Evolutionary conservation across 2,329 filamentous ascomycete genomes (phyloP), one percentile per base, ranked within the genome.

Genomic region (Coniochaeta sp.): DNA sequence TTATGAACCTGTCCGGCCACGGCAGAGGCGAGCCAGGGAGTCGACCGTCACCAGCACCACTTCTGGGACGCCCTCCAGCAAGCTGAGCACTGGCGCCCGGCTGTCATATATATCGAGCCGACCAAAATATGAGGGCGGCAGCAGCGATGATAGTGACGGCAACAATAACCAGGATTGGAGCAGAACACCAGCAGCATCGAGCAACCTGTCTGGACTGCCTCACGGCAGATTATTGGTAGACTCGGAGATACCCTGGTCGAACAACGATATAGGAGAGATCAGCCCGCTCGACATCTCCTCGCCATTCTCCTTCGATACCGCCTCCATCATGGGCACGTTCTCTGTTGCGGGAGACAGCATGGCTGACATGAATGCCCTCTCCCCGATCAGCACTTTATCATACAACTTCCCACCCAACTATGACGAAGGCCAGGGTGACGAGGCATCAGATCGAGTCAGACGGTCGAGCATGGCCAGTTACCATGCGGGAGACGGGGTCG

Each of bases 1-100:
- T 3, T 81, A 81, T 55, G 77, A 79, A 52, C 65, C 72, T 33
- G 69, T 78, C 18, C 67, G 65, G 47, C 71, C 71, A 9, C 69
- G 71, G 30, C 70, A 72, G 57, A 62, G 70, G 28, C 68, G 63
- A 56, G 69, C 67, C 54, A 66, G 66, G n/a, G 67, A 70, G 10
- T 64, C 63, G 13, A 57, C 57, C 6, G 57, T 58, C 14, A 53
- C 57, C 12, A 54, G 60, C 10, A 40, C 49, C n/a, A 9, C 45
- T n/a, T n/a, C n/a, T 30, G 26, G 28, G 24, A 30, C n/a, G n/a
- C 3, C 6, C 26, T 48, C 45, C 10, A 31, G 22, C 20, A 42
- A 22, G 20, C 20, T 26, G 6, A 14, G n/a, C 38, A 18, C 18
- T 14, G 22, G 38, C 38, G 12, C 4, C 12, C 51, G 50, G 14